Conservation (phyloP, 2,329 filamentous ascomycete species). For the Sporothrix inflata region DNA sequence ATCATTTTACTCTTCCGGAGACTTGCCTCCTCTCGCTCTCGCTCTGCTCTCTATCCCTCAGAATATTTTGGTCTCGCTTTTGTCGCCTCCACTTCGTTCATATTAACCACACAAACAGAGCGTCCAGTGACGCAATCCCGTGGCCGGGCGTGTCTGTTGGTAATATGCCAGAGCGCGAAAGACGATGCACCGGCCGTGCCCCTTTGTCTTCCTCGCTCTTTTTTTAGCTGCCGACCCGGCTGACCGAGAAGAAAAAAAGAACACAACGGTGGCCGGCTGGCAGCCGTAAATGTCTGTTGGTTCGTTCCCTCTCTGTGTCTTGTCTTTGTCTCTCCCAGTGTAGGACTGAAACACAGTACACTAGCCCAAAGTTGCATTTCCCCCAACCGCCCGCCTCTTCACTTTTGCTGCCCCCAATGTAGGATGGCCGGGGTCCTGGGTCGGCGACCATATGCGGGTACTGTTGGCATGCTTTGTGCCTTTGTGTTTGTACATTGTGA, state of each 20-base stretch:
- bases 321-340: not conserved
- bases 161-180: not conserved
- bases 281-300: not conserved
- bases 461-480: constrained; percentile 17
- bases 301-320: not conserved
- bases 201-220: not conserved
- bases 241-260: not conserved
- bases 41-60: not conserved
- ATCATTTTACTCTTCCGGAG: not conserved
- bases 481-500: constrained; percentile 16
- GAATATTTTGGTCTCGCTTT: not conserved
- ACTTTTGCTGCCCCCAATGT: not conserved
- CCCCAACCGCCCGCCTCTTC: not conserved
- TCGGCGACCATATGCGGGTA: constrained; percentile 26
- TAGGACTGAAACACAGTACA: not conserved
- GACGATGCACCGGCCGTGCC: not conserved
- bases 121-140: constrained; percentile 22
- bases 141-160: not conserved
- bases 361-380: not conserved
- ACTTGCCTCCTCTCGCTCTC: not conserved
- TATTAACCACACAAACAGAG: not conserved
- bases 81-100: not conserved
- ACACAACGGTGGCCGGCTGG: not conserved
- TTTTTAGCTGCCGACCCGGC: constrained; percentile 12
- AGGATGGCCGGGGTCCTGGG: constrained; percentile 21